Evolutionary conservation across 2,329 filamentous ascomycete species (phyloP), one percentile per base, ranked within the genome.

Genomic region (Trichoderma atrobrunneum): DNA sequence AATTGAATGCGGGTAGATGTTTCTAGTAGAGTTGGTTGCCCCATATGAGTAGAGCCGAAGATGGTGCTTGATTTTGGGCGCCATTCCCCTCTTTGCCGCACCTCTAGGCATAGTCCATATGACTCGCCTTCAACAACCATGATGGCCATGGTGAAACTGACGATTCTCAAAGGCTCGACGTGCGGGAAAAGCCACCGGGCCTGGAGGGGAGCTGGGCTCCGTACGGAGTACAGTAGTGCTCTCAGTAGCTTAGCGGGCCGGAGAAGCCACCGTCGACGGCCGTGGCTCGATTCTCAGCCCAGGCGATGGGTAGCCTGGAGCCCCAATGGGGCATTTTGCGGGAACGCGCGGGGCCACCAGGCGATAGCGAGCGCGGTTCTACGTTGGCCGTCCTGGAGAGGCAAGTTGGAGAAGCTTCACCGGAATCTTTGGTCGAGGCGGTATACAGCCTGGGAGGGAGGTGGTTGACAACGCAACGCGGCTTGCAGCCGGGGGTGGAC

Each of bases 271-370:
- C 71, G 71, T 69, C 66, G 66, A 69, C 57, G 71, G 51, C 72
- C 72, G 73, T 71, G 70, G 72, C 72, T 72, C 71, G 72, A 60
- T 64, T 64, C 64, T 72, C 73, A 73, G 73, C 68, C 71, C 57
- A 67, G 71, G 51, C 64, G 69, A 71, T 59, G 61, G 61, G 61
- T 54, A 54, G 54, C 30, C 61, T 64, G 60, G 51, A 59, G 59
- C 69, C 69, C 65, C 69, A 71, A 65, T 71, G 60, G 60, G 66
- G 66, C 66, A 69, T 61, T 69, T 61, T 69, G 66, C 66, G 66
- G 66, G 66, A 68, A 68, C 65, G 34, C 65, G 65, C 65, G 65
- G 65, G 66, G 66, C 66, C 56, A 28, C 66, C 56, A 69, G 66
- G 66, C 66, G 66, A 69, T 61, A 61, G 66, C 66, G 66, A 69